Evolutionary conservation across 208 protist species (phyloP), one percentile per base, ranked within the genome.

Genomic region (Wallacemonas sp.): DNA sequence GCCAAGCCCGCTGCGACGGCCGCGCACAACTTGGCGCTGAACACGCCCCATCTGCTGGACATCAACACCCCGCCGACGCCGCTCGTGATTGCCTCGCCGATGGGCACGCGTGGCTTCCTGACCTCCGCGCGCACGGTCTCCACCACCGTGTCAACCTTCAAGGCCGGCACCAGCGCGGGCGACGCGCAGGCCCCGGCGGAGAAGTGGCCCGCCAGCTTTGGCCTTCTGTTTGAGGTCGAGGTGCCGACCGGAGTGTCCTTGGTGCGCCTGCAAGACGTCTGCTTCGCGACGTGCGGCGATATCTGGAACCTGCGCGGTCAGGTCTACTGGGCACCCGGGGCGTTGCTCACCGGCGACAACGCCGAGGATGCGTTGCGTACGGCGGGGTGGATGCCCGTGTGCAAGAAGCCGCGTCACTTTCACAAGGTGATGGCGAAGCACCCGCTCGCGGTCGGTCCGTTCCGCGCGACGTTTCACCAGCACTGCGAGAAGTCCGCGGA

Each of bases 351-450:
- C 52, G 52, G 52, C 3, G n/a, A 25, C 7, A 29, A 59, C 22
- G 52, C 52, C n/a, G 52, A 59, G 31, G 11, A 36, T 4, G 31
- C 26, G 16, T 23, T 59, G 26, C 31, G 26, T 3, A 23, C 14
- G 10, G 52, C 52, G 16, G 1, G 52, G 7, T 59, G 52, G 52
- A 59, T 41, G 52, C 52, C 52, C 31, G 52, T 41, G 52, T 59
- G 52, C 31, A 59, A 59, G 52, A 59, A 59, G 52, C 52, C 52
- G 8, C 31, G 52, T 8, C 52, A 59, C 31, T 41, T 44, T n/a
- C 52, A 59, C 31, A 59, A 59, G 52, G 52, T 59, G 18, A 59
- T 59, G 52, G 52, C 52, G 31, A 33, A 41, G 31, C 52, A 59
- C 31, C 52, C 52, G 31, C 31, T 59, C 14, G 7, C 25, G 11